phyloP scores from a whole-genome alignment of 2,329 filamentous ascomycete genomes.

The Aspergillus phoenicis region DNA sequence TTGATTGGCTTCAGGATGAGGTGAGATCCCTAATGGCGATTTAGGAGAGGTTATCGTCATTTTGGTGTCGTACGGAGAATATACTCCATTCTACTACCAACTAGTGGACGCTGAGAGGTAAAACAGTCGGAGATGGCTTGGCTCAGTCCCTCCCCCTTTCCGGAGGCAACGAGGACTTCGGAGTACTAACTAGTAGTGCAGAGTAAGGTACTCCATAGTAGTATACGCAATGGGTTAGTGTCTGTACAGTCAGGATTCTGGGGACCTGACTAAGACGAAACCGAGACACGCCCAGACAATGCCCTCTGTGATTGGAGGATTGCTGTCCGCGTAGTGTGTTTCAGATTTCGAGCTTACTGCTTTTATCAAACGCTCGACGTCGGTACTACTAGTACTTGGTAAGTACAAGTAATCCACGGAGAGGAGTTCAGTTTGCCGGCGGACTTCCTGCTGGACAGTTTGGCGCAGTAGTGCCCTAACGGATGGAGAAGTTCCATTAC shows the following conservation, averaged over 20 bases:
- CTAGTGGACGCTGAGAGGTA: not conserved
- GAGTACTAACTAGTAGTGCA: too few species aligned
- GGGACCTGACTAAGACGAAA: slow-evolving; percentile 5
- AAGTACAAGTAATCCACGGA: not conserved
- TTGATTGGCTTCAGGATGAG: not conserved
- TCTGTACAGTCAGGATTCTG: not conserved
- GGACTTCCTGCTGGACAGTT: not conserved
- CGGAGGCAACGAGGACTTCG: not conserved
- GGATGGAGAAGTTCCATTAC: not conserved
- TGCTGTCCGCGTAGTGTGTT: slow-evolving; percentile 21
- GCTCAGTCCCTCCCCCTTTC: not conserved
- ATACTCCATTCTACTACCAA: not conserved
- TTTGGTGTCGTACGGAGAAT: not conserved
- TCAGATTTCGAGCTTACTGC: slow-evolving; percentile 21
- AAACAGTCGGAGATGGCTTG: not conserved
- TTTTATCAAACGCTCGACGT: slow-evolving; percentile 1
- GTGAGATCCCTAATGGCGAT: not conserved
- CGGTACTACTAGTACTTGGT: too few species aligned
- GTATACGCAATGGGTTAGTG: too few species aligned
- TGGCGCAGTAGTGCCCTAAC: not conserved
- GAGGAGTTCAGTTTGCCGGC: not conserved
- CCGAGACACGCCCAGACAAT: slow-evolving; percentile 2
- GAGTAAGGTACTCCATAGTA: too few species aligned
- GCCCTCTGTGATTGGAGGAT: slow-evolving; percentile 19
- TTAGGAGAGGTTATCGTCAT: not conserved